Conservation (phyloP, 495 filamentous ascomycete genomes). For the Penicillium pancosmium region DNA sequence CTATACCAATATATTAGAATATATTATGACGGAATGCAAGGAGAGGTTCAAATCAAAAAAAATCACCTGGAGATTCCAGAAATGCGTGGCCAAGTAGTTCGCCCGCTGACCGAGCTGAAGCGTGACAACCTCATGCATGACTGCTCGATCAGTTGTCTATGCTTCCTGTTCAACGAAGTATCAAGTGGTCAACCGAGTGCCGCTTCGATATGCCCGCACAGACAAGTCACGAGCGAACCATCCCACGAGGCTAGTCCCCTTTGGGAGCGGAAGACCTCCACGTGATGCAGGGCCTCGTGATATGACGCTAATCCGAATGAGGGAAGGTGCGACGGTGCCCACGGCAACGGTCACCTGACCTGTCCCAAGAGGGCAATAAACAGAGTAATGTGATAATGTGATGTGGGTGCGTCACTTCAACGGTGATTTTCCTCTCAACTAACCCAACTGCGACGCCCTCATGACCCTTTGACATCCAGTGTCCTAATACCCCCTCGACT, state of each 20-base stretch:
- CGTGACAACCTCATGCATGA: slow-evolving; percentile 95
- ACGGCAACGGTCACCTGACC: slow-evolving; percentile 45
- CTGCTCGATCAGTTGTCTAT: slow-evolving; percentile 9
- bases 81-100: slow-evolving; percentile 96
- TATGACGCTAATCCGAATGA: neutral
- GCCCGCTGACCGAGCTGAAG: slow-evolving; percentile 89
- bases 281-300: slow-evolving; percentile 24
- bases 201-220: slow-evolving; percentile 17
- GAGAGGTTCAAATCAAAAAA: neutral
- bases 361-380: slow-evolving; percentile 35
- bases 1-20: slow-evolving; percentile 36
- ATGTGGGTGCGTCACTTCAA: slow-evolving; percentile 41
- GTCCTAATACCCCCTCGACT: slow-evolving; percentile 16
- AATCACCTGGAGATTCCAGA: slow-evolving; percentile 90
- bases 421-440: slow-evolving; percentile 25
- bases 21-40: neutral
- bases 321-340: slow-evolving; percentile 28
- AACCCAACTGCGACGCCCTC: slow-evolving; percentile 26
- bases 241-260: slow-evolving; percentile 21
- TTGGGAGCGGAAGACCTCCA: slow-evolving; percentile 5
- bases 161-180: slow-evolving; percentile 4
- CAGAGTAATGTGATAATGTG: slow-evolving; percentile 24
- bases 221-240: slow-evolving; percentile 12
- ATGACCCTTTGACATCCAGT: slow-evolving; percentile 21
- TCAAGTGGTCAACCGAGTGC: slow-evolving; percentile 7